phyloP scores from a whole-genome alignment of 1,139 yeast species.

The Sugiyamaella neomexicana region DNA sequence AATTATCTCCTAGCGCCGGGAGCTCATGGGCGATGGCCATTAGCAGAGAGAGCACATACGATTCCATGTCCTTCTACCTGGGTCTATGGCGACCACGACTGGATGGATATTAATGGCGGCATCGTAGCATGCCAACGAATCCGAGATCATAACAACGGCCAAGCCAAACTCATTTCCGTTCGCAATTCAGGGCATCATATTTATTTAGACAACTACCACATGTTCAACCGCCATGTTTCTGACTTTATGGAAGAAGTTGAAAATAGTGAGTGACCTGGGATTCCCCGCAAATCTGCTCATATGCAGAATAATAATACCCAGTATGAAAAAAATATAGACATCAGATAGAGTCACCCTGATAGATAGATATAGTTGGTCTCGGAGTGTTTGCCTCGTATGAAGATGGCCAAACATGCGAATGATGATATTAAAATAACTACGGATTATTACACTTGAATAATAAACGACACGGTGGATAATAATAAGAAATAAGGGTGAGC shows the following conservation, averaged over 20 bases:
- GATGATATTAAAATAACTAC: not conserved
- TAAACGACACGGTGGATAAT: not conserved
- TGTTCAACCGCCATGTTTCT: conserved; percentile 54
- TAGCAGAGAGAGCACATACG: conserved; percentile 58
- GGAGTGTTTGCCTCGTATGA: not conserved
- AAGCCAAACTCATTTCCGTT: conserved; percentile 48
- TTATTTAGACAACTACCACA: conserved; percentile 69
- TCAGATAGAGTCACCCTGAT: too few relatives aligned
- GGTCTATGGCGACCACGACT: conserved; percentile 80
- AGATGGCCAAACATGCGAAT: not conserved
- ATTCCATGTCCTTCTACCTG: conserved; percentile 47
- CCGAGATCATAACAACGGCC: conserved; percentile 31
- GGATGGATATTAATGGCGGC: conserved; percentile 84
- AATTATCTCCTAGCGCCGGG: conserved; percentile 69
- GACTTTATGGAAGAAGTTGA: conserved; percentile 38
- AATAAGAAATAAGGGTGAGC: not conserved
- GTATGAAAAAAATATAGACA: too few relatives aligned
- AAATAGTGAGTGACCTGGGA: not conserved
- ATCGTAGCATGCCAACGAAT: conserved; percentile 48
- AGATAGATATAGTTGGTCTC: too few relatives aligned
- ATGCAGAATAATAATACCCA: too few relatives aligned
- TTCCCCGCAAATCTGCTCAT: too few relatives aligned
- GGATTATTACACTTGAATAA: not conserved
- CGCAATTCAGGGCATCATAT: conserved; percentile 74
- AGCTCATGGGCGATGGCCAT: conserved; percentile 74